Base-by-base conservation (phyloP, 2,329 filamentous ascomycete species). In the Aspergillus sp. region DNA sequence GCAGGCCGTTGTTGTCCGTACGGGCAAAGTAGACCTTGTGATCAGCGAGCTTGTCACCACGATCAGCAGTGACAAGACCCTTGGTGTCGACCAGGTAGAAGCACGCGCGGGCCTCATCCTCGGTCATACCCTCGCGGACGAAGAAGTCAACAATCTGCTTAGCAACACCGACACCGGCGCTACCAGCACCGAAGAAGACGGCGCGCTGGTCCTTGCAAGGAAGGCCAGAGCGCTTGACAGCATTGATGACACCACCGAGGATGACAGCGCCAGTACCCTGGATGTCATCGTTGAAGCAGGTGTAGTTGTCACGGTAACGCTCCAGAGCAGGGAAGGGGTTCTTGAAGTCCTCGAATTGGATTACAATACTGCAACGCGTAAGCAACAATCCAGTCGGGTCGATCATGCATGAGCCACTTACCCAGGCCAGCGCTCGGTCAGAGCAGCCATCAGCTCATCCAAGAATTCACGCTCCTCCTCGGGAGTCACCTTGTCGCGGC, bases 61-160 rank as follows among this genome's bases (percentile, higher is more conserved):
- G 91, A 81, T 99, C 94, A 63, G 85, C 84, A 65, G 95, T 96
- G 55, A 99, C 94, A 21, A 99, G 88, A 70, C 95, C 95, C 82
- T 95, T 94, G 73, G 92, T 96, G 81, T 98, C 95, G 62, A 98
- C 93, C 51, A 99, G 90, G 87, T 90, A 98, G 86, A 99, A 98
- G 83, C 95, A 95, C 73, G 89, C 87, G 70, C 88, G 88, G 59
- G 95, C 95, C 65, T 91, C 89, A 70, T 92, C 87, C 78, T 98
- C 94, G 8, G 89, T 90, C 72, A 98, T 83, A 42, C 95, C 95
- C 69, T 93, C 91, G 68, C 91, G 91, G 71, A 93, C 92, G 82
- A 98, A 98, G 84, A 92, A 97, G 79, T 96, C 92, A 59, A 96
- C 92, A 65, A 99, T 90, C 82, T 98, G 95, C 84, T 96, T 96